Base-by-base conservation (phyloP, 148 eudicot genomes). In the Rhododendron simsii region DNA sequence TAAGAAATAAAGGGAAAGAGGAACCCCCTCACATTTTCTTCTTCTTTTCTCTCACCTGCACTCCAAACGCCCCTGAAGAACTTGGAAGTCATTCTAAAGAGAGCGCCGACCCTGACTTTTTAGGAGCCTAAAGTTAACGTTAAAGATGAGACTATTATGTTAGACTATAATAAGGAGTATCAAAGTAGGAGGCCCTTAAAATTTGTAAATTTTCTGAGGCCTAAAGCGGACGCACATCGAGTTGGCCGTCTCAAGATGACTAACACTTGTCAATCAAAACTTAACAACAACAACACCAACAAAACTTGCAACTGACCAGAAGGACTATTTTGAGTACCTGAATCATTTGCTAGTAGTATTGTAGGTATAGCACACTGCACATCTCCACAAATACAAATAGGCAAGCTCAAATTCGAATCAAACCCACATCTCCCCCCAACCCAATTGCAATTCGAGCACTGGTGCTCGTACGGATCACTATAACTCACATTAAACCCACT, bases 311-410 rank as follows among this genome's bases (percentile, higher is more conserved):
- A 47, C 26, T 9, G 33, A 63, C 5, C 47, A 83, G 20, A 45
- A 87, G 53, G 28, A 5, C 18, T 65, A 41, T 35, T n/a, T 47
- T 26, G 10, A 35, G 83, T 55, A 87, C 87, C 87, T 84, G 74
- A n/a, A 10, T 63, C 71, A 63, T 2, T n/a, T n/a, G 20, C 1
- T 14, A 14, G 20, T 2, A 50, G 1, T 20, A 33, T 7, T 20
- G 33, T 37, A 63, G 21, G 78, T n/a, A 48, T 20, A 7, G 61
- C 5, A 65, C 93, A 91, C 15, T 57, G 59, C 50, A 39, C 84
- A 82, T 89, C 84, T 5, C 77, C 86, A 73, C 91, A 90, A 88
- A 90, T 86, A 82, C 93, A 91, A 84, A 90, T 57, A 16, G 82
- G 79, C 80, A 53, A 30, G 20, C 51, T 30, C 51, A 55, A 51